Evolutionary conservation across 148 eudicot genomes (phyloP).

Genomic region (Fagopyrum esculentum): DNA sequence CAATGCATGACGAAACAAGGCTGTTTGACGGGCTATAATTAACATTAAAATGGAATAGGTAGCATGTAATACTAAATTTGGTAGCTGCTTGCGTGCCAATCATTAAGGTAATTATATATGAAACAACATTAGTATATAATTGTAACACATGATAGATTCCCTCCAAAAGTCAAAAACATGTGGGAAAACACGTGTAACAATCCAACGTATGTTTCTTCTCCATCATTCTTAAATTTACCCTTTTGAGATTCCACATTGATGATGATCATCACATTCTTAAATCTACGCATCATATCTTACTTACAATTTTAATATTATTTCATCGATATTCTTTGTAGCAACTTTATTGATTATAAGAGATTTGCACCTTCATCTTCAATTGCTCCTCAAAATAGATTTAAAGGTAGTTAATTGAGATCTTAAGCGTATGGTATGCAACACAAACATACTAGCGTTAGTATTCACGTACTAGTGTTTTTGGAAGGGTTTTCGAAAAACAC

Average conservation of each 20-base stretch:
- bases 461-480: too few relatives aligned
- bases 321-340: neutral
- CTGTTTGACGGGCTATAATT: neutral
- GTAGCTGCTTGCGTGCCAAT: neutral
- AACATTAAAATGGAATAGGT: neutral
- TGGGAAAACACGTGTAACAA: neutral
- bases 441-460: too few relatives aligned
- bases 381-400: too few relatives aligned
- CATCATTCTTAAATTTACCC: neutral
- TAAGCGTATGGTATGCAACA: too few relatives aligned
- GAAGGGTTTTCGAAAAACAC: too few relatives aligned
- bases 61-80: too few relatives aligned
- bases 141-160: constrained; percentile 12
- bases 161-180: constrained; percentile 6
- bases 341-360: too few relatives aligned
- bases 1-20: too few relatives aligned
- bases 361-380: too few relatives aligned
- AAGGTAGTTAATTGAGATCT: too few relatives aligned
- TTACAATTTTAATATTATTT: too few relatives aligned
- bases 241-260: neutral
- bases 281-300: too few relatives aligned
- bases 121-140: constrained; percentile 1
- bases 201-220: neutral
- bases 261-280: neutral
- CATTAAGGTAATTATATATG: neutral